Evolutionary conservation across 208 protist genomes (phyloP).

Genomic region (Angomonas desouzai): DNA sequence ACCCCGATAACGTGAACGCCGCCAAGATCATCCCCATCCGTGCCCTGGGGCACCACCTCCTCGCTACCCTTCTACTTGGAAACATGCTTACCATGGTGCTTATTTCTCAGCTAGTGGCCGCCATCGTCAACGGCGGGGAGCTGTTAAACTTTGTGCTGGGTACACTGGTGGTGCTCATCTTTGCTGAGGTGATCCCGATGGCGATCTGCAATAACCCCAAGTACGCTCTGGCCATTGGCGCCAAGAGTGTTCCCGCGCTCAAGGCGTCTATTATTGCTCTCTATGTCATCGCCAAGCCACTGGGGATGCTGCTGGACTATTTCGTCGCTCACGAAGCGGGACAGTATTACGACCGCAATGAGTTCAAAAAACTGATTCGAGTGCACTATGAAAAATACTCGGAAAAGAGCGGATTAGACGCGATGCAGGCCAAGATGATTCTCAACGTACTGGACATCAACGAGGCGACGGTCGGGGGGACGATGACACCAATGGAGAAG

Average conservation of each 20-base stretch:
- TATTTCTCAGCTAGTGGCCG: slow-evolving; percentile 77
- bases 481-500: slow-evolving; percentile 59
- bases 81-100: slow-evolving; percentile 82
- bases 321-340: slow-evolving; percentile 66
- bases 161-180: slow-evolving; percentile 64
- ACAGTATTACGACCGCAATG: slow-evolving; percentile 71
- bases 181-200: slow-evolving; percentile 81
- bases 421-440: slow-evolving; percentile 72
- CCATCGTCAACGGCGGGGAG: slow-evolving; percentile 49
- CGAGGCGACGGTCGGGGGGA: slow-evolving; percentile 34
- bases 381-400: slow-evolving; percentile 78
- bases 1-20: slow-evolving; percentile 69
- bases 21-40: slow-evolving; percentile 65
- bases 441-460: slow-evolving; percentile 67
- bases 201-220: slow-evolving; percentile 70
- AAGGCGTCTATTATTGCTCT: slow-evolving; percentile 60
- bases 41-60: slow-evolving; percentile 62
- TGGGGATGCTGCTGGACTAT: slow-evolving; percentile 71
- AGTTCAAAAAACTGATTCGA: slow-evolving; percentile 70
- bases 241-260: slow-evolving; percentile 48
- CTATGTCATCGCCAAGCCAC: slow-evolving; percentile 66
- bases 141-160: slow-evolving; percentile 69
- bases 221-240: slow-evolving; percentile 56
- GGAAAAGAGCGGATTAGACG: slow-evolving; percentile 56
- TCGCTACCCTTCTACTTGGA: slow-evolving; percentile 66